Evolutionary conservation across 2,329 filamentous ascomycete genomes (phyloP), one percentile per base, ranked within the genome.

Genomic region (Fusarium oxysporum): DNA sequence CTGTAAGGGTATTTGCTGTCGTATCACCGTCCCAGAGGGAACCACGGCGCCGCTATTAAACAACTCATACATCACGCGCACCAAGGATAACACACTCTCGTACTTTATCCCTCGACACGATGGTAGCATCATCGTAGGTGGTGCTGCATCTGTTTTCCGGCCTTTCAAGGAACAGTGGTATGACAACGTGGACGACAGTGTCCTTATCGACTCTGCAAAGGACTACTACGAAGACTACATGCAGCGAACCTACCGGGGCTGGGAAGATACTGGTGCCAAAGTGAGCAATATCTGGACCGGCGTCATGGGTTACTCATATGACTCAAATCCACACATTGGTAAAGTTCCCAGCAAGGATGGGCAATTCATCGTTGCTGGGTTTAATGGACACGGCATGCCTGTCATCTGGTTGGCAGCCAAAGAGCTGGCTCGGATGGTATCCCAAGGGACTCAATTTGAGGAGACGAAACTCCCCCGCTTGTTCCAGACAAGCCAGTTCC

Each of bases 1-100:
- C 0, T 86, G 88, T 6, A 86, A 90, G 44, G 91, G 89, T 3
- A 80, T 80, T 25, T 61, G 58, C 30, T 61, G 58, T 44, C 48
- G 58, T 5, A 61, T 61, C 8, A 55, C 48, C 2, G 37, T 61
- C 11, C 37, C 58, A 23, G 47, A 61, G 11, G 58, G 58, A 17
- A 23, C 48, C 28, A 37, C 30, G 1, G 30, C 58, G 8, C 58
- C 58, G 3, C 10, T 61, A 13, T 21, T 61, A 19, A 61, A 55
- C 14, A 55, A 61, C 48, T 61, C 58, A 1, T 61, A 61, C 30
- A 61, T 61, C 8, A 55, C 16, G 5, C 58, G 58, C 11, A 61
- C 58, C 19, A 55, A 61, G n/a, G 58, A 55, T 10, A 61, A 55
- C 11, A 25, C 37, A 8, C 48, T 61, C 1, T 61, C 58, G 10